Base-by-base conservation (phyloP, 192 early-diverging fungal genomes). In the Coemansia sp. region DNA sequence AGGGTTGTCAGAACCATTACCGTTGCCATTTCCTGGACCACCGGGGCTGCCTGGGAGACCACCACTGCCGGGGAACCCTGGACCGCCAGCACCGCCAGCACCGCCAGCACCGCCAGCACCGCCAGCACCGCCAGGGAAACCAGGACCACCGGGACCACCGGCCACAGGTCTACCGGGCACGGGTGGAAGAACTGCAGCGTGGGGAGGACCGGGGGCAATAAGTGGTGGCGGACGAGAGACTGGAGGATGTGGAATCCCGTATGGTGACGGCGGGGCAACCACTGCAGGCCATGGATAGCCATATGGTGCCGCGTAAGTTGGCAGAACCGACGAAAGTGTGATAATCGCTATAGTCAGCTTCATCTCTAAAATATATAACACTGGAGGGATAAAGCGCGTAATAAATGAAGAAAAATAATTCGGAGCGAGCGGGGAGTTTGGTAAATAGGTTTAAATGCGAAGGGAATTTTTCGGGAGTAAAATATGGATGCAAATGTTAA, bases 281-380 rank as follows among this genome's bases (percentile, higher is more conserved):
- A 71, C 74, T 6, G 65, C 68, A 23, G 74, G 74, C 68, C 65
- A 71, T 0, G 74, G 74, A 25, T 55, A 37, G 22, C 48, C 42
- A 12, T 58, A 42, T 10, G 74, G 68, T 26, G 48, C 12, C 4
- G 62, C 69, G 38, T 49, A 15, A 6, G 62, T 59, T 14, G 66
- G n/a, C 17, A 61, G 62, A 19, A 72, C 14, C 28, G 67, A 51
- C 6, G 75, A 65, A 23, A 78, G 62, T 26, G 69, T 53, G 19
- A 69, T 55, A 34, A 78, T 72, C n/a, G 69, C 75, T 56, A 72
- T 31, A 2, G 56, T 40, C n/a, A 78, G 57, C 66, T 72, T 78
- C 75, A 78, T 78, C 3, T 28, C 25, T 61, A 44, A 44, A 34
- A 34, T 60, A 42, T 59, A 42, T 59, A 46, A 19, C 40, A 40